These are phyloP conservation scores for Globisporangium perplexum DNA, from an alignment of 352 stramenopile species.

Conservation along the genomic window DNA sequence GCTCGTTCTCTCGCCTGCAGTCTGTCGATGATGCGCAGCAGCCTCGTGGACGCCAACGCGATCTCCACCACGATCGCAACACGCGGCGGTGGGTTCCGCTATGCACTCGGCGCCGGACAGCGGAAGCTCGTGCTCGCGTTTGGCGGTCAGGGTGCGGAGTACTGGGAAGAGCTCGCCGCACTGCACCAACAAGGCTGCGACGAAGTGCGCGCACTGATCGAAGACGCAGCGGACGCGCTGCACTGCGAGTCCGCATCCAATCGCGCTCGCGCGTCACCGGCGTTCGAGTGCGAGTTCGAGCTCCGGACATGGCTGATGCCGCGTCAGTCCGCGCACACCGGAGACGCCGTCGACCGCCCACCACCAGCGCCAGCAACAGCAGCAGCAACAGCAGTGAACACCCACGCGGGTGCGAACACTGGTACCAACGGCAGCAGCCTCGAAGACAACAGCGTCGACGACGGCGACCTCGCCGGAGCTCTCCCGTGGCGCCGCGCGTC, in stretches of 20 bases:
- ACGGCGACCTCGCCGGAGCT: neutral
- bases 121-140: conserved; percentile 48
- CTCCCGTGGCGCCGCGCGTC: conserved; percentile 33
- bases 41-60: too few relatives aligned
- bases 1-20: too few relatives aligned
- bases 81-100: neutral
- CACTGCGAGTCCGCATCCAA: conserved; percentile 39
- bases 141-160: conserved; percentile 60
- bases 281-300: too few relatives aligned
- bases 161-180: conserved; percentile 53
- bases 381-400: neutral
- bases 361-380: neutral
- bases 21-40: too few relatives aligned
- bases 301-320: conserved; percentile 43
- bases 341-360: neutral
- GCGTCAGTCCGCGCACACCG: too few relatives aligned
- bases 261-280: conserved; percentile 26
- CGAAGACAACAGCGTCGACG: too few relatives aligned
- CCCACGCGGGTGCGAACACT: too few relatives aligned
- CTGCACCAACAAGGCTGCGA: conserved; percentile 33
- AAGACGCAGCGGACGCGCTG: conserved; percentile 34
- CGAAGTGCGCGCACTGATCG: conserved; percentile 35
- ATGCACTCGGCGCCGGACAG: conserved; percentile 8
- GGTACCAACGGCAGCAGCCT: conserved; percentile 11
- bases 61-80: too few relatives aligned